Conservation (phyloP, 495 filamentous ascomycete genomes). For the Talaromyces nanjingensis region DNA sequence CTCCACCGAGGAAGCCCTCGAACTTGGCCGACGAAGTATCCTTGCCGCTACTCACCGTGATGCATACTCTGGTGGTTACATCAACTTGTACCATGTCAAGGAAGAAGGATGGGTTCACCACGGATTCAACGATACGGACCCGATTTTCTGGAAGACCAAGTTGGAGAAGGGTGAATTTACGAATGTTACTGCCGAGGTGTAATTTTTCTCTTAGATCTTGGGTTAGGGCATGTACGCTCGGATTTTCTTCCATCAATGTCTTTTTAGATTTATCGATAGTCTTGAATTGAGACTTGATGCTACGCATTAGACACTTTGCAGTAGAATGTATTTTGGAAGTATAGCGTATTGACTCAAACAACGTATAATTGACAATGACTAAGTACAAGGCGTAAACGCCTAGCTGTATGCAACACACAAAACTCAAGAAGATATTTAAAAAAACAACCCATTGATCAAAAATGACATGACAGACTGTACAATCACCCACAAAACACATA, state of each 20-base stretch:
- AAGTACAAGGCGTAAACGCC: not conserved
- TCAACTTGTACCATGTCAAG: constrained; percentile 98
- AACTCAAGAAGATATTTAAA: not conserved
- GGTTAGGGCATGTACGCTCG: not conserved
- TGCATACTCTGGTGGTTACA: constrained; percentile 95
- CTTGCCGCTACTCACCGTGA: constrained; percentile 96
- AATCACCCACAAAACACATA: not conserved
- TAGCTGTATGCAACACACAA: constrained; percentile 7
- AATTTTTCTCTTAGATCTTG: constrained; percentile 7
- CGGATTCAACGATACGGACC: constrained; percentile 91
- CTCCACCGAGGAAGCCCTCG: constrained; percentile 76
- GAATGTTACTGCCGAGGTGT: constrained; percentile 81
- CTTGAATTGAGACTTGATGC: not conserved
- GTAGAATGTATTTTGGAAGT: no score
- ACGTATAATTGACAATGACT: constrained; percentile 12
- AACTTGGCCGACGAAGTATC: constrained; percentile 84
- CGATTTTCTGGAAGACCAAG: constrained; percentile 99
- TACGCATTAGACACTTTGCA: no score
- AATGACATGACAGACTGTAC: not conserved
- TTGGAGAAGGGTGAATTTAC: constrained; percentile 96
- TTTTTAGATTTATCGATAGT: not conserved
- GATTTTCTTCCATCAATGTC: not conserved
- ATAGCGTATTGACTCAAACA: not conserved
- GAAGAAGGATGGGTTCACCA: constrained; percentile 98
- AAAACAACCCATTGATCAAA: not conserved